Evolutionary conservation across 768 basidiomycete species (phyloP).

Genomic region (Phlebiopsis gigantea): DNA sequence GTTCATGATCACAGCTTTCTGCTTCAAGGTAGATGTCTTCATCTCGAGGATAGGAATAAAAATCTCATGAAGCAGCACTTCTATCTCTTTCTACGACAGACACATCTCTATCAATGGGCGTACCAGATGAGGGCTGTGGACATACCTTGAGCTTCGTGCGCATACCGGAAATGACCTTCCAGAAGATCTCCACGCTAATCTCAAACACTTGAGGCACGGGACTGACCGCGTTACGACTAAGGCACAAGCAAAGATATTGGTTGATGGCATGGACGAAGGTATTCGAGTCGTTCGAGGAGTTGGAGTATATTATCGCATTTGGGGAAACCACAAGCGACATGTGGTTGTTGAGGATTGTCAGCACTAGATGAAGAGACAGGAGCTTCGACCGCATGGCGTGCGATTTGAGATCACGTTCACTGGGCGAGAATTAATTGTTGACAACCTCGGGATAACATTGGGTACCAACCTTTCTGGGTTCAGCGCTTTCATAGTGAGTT

Average conservation of each 20-base stretch:
- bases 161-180: constrained; percentile 92
- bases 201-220: constrained; percentile 97
- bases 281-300: constrained; percentile 80
- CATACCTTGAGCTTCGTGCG: constrained; percentile 91
- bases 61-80: constrained; percentile 96
- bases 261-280: constrained; percentile 91
- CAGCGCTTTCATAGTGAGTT: constrained; percentile 95
- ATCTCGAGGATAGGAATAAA: constrained; percentile 98
- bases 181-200: constrained; percentile 96
- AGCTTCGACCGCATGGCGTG: constrained; percentile 97
- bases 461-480: constrained; percentile 78
- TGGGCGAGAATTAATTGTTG: constrained; percentile 28
- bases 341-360: constrained; percentile 88
- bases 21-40: constrained; percentile 91
- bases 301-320: constrained; percentile 86
- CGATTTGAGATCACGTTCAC: constrained; percentile 93
- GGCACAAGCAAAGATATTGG: constrained; percentile 88
- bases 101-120: constrained; percentile 9
- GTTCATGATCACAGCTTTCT: constrained; percentile 87
- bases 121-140: neutral
- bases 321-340: constrained; percentile 88
- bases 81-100: constrained; percentile 91
- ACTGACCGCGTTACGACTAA: constrained; percentile 94
- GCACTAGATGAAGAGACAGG: constrained; percentile 88
- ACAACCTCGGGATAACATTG: neutral